Evolutionary conservation across 495 filamentous ascomycete species (phyloP).

Genomic region (Chaetomium tenue): DNA sequence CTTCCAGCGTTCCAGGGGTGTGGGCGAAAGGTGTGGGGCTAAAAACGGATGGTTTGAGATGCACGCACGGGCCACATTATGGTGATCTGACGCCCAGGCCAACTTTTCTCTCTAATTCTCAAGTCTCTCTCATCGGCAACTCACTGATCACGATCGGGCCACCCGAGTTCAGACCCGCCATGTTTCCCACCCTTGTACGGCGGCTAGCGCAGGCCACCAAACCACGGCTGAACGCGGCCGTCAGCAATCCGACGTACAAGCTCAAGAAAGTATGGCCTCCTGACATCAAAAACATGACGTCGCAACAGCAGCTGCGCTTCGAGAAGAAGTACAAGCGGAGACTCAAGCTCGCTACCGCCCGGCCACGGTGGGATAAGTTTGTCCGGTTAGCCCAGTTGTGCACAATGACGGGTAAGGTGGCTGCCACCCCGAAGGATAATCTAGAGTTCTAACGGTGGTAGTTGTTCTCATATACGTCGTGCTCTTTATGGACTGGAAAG

Average conservation of each 20-base stretch:
- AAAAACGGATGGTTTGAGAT: no score
- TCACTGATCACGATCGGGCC: constrained; percentile 4
- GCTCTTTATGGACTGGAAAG: constrained; percentile 75
- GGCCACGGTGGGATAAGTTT: constrained; percentile 71
- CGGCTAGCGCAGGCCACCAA: constrained; percentile 35
- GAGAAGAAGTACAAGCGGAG: constrained; percentile 73
- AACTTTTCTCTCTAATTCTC: constrained; percentile 1
- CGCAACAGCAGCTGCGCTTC: constrained; percentile 81
- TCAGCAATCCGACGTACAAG: constrained; percentile 56
- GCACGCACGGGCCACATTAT: background rate
- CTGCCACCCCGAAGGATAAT: background rate
- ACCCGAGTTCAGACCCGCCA: constrained; percentile 12
- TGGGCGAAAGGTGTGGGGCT: background rate
- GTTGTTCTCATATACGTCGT: constrained; percentile 69
- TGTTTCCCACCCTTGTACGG: constrained; percentile 49
- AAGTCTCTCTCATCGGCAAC: background rate
- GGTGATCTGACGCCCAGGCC: background rate
- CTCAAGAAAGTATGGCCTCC: constrained; percentile 92
- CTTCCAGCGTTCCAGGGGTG: no score
- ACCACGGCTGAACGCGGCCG: constrained; percentile 15
- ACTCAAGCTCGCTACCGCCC: constrained; percentile 66
- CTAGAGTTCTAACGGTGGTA: constrained; percentile 34
- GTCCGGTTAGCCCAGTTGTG: constrained; percentile 69
- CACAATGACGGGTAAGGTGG: constrained; percentile 57
- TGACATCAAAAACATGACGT: constrained; percentile 75